Evolutionary conservation across 1,139 yeast species (phyloP), one percentile per base, ranked within the genome.

Genomic region (Blastobotrys raffinosifermentans): DNA sequence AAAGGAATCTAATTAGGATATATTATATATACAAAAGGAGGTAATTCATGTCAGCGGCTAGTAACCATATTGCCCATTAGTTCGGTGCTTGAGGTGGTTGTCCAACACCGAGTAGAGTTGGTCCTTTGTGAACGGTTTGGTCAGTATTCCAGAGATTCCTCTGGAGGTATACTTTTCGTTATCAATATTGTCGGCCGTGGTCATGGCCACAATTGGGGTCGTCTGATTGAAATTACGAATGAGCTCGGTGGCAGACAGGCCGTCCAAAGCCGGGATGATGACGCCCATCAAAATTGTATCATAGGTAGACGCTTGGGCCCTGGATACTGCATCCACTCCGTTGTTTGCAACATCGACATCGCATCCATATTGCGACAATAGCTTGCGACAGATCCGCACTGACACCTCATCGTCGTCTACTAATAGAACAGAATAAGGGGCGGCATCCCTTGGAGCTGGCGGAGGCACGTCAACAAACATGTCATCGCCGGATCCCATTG

Each of bases 201-300:
- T 86, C 95, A 89, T 86, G 31, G 95, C 94, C 46, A 87, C 82
- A 46, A 89, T 84, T 4, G 96, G 96, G 0, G 95, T 85, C 41
- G 72, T 73, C 17, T 78, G 77, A 56, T 86, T 94, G 57, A 84
- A 84, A 14, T 82, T 77, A 47, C 96, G 70, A 41, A 89, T 86
- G 30, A 86, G 78, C 35, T 86, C 79, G 2, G 96, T 81, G 1
- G 96, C 95, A 1, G 94, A 80, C 5, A 95, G 94, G 32, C 97
- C 97, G 58, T 89, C 96, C 39, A 89, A 66, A 56, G 84, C 84
- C 2, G 96, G 96, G 91, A 89, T 83, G 17, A 89, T 94, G 37
- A 84, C 85, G 61, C 87, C 96, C 94, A 89, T 86, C 37, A 89
- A 64, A 1, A 89, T 94, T 42, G 87, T 65, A 58, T 87, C 95